Evolutionary conservation across 176 grass and related monocot species (phyloP), one percentile per base, ranked within the genome.

Genomic region (Leersia perrieri): DNA sequence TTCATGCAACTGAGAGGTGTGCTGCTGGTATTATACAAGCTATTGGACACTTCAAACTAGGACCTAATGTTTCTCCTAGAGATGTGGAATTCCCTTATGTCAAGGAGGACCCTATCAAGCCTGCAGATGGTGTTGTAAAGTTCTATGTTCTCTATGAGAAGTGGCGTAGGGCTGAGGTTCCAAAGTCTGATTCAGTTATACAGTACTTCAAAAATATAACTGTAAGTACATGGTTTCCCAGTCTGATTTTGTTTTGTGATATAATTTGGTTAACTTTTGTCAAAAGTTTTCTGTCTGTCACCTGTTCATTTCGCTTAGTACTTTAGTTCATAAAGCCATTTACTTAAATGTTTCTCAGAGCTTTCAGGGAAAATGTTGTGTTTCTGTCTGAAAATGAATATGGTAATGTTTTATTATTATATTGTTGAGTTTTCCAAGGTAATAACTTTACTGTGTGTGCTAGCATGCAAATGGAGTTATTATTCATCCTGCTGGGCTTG

Each of bases 11-110:
- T 77, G 88, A 97, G 83, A 87, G 86, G 62, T 97, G 91, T 51
- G 91, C 91, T 23, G 83, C 80, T 87, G 94, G 94, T 80, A 97
- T 97, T 75, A 91, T 97, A 44, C 80, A 97, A 93, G 91, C 94
- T 64, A 87, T 97, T 73, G 86, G 88, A 3, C 81, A 91, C 49
- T 97, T 97, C 85, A 85, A 85, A 20, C 73, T 97, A 39, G 94
- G 91, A 63, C 86, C 88, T 79, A 89, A 88, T 80, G 55, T 66
- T 67, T 97, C 94, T 73, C 86, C 86, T 23, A 93, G 94, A 91
- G 91, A 93, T 60, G 13, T 79, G 78, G 82, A 93, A 15, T 79
- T 84, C 32, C 91, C 83, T 28, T 88, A 80, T 88, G 81, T 41
- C 2, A 91, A 87, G 74, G 66, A 90, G 68, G 74, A 84, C 14